Base-by-base conservation (phyloP, 345 rosid genomes). In the Lepidium didymum region DNA sequence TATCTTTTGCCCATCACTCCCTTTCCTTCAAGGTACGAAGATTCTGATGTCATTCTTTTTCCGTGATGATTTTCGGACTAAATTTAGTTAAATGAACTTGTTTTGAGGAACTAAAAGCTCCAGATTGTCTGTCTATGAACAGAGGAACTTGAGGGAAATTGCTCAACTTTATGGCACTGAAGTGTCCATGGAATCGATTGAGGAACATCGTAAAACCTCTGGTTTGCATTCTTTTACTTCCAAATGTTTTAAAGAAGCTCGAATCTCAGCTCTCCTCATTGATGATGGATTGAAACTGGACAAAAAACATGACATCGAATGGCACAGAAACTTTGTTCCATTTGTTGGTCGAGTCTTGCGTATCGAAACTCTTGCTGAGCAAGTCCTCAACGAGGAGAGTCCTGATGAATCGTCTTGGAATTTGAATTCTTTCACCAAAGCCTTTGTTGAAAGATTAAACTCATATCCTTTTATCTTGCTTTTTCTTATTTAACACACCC, bases 241-340 rank as follows among this genome's bases (percentile, higher is more conserved):
- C 11, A 67, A 41, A 59, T 94, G 99, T 82, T 86, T 94, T 68
- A 37, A 80, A 74, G 87, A 92, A 76, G 85, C 96, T 2, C 65
- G 82, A 55, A 87, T 94, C 69, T 79, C 97, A 77, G 91, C 84
- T 21, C n/a, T 87, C 12, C 87, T 94, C 43, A 79, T 94, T 47
- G 99, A 94, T 67, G 99, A 94, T 76, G 97, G 99, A 53, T 66
- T 94, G 59, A 78, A 78, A 67, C 82, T 89, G 71, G 95, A 94
- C 73, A 87, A 86, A 74, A 89, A 60, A 75, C 92, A 74, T 57
- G 87, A 81, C 67, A 35, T 91, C 34, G 78, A 78, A 3, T 94
- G 99, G 99, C 97, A 90, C 33, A 78, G 45, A 73, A 37, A 13
- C 67, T 78, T 75, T 62, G 84, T 78, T 68, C 90, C 96, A 2